Evolutionary conservation across 2,329 filamentous ascomycete genomes (phyloP).

Genomic region (Hirsutella thompsonii): DNA sequence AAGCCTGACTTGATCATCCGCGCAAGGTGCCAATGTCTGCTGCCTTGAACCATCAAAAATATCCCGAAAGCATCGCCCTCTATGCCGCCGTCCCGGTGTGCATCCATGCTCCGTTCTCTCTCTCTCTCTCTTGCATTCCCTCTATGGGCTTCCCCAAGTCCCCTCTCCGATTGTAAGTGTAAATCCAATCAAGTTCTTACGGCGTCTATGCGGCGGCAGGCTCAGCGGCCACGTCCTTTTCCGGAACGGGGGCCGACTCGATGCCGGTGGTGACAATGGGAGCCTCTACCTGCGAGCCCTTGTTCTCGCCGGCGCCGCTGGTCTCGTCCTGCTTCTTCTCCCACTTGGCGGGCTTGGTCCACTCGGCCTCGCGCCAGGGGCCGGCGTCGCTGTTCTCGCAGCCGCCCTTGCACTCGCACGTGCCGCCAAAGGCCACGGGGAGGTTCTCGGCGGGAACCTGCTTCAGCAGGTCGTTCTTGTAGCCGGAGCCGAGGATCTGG

Average conservation of each 20-base stretch:
- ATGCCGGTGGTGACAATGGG: conserved; percentile 16
- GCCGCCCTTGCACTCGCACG: conserved; percentile 68
- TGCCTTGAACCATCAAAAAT: no score
- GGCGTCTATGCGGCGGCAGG: conserved; percentile 4
- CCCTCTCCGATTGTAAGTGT: no score
- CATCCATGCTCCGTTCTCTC: no score
- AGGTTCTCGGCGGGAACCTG: conserved; percentile 88
- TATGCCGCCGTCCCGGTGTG: no score
- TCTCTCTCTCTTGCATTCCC: no score
- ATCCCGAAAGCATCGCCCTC: no score
- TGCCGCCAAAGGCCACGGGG: conserved; percentile 73
- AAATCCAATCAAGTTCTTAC: neutral
- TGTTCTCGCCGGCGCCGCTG: conserved; percentile 24
- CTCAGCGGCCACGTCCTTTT: conserved; percentile 20
- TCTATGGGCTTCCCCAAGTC: no score
- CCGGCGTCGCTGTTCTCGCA: conserved; percentile 82
- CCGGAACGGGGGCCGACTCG: conserved; percentile 18
- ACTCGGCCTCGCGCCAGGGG: conserved; percentile 70
- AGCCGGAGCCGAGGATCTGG: conserved; percentile 68
- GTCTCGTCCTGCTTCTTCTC: conserved; percentile 28
- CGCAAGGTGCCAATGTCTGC: no score
- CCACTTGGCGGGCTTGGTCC: conserved; percentile 53
- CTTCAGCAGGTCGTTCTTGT: conserved; percentile 70
- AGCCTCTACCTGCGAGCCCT: conserved; percentile 23
- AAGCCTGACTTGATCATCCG: no score